Base-by-base conservation (phyloP, 306 rosid species). In the Fragaria ananassa region DNA sequence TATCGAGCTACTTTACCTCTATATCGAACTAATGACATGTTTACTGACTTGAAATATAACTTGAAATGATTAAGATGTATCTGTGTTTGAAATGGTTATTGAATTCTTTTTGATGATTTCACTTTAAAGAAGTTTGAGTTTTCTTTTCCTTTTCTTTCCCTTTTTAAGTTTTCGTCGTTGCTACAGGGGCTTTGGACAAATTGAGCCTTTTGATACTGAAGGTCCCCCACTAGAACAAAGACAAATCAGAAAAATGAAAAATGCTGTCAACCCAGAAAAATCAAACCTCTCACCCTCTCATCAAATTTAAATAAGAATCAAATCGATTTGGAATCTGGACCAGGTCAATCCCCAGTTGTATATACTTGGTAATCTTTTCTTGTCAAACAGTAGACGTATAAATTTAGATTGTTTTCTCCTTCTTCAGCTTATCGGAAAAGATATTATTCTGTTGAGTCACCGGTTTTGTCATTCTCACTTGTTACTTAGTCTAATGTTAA, bases 241-340 rank as follows among this genome's bases (percentile, higher is more conserved):
- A 25, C 64, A 25, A 23, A 58, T 58, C 8, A 58, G 18, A 58
- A 10, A 47, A 47, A 14, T 0, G 10, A 42, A 25, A 58, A 58
- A 10, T 58, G 25, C 13, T 6, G 64, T 58, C 64, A 58, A 58
- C 35, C 35, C 64, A 58, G 3, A 42, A 58, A 25, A 58, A 23
- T 58, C 64, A 58, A 58, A 58, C 35, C 64, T 58, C 64, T 58
- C 64, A 58, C 64, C 11, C 63, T 57, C 64, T 54, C 13, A 25
- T 57, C 31, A 54, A 54, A 54, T 54, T 54, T 54, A 54, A n/a
- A n/a, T 8, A 25, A 58, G 29, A 56, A 31, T 4, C 35, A 58
- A 21, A 23, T 58, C 35, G 35, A 23, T 58, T 58, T 11, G 64
- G 64, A 23, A 58, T 58, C 64, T 58, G 34, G 64, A 10, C 17